Evolutionary conservation across 768 basidiomycete species (phyloP), one percentile per base, ranked within the genome.

Genomic region (Kwoniella botswanensis): DNA sequence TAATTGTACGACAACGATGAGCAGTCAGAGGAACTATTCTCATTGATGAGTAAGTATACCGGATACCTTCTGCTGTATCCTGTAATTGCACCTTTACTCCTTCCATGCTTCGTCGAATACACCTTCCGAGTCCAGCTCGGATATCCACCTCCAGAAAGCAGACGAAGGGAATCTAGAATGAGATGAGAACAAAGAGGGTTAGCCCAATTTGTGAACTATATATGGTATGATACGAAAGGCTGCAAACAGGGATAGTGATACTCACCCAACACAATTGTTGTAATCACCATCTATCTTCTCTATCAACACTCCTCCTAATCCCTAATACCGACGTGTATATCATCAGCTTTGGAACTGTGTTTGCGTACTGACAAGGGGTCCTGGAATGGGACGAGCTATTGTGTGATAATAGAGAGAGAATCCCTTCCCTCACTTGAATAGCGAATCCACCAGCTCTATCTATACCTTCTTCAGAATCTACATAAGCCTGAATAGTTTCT

Each of bases 371-470:
- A 44, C 11, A 61, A 66, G 12, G 65, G 26, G 26, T 26, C 26
- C 26, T 26, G 26, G 26, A 3, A 26, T 26, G 26, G 26, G 26
- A 26, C 26, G 26, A 26, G 26, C 26, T 26, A 26, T 26, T 3
- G 26, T 26, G 26, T 26, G 26, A 26, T 26, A 3, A 26, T 26
- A 26, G 26, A 26, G 26, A 26, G 26, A 26, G 4, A 91, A 85
- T 1, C 93, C 35, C 35, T 35, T 35, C 35, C 35, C 86, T 58
- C 72, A 93, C 93, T 87, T 98, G 96, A 52, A 94, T 89, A 1
- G 93, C 94, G 81, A 98, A 98, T 0, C 96, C 96, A 3, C 96
- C 96, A 0, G 96, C 95, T 21, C 93, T 88, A 77, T 94, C 91
- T 53, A 90, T 80, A 0, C 94, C 94, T 84, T 97, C 94, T 6